Evolutionary conservation across 2,329 filamentous ascomycete species (phyloP), one percentile per base, ranked within the genome.

Genomic region (Acrocalymma vagum): DNA sequence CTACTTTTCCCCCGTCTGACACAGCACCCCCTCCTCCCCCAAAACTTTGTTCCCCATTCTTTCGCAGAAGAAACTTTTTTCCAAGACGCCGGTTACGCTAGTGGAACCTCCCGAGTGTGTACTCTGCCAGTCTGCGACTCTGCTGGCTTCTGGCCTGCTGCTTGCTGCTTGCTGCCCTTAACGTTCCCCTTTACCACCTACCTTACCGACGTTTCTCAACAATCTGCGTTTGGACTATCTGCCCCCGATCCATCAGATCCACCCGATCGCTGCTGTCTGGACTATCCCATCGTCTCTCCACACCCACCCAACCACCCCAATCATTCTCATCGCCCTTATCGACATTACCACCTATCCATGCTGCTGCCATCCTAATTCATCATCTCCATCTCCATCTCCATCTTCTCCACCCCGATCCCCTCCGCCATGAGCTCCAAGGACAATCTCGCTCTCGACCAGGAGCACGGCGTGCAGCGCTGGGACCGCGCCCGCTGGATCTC

Each of bases 401-500:
- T 25, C 30, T 23, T 13, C 25, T 28, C n/a, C 25, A 25, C 38
- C 24, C 41, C 29, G 35, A 25, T 35, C 16, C 16, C 29, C 17
- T 11, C 29, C 55, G 50, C 41, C 50, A 63, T 63, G 62, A 65
- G 60, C 48, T 53, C 60, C 46, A 63, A 60, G 44, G 60, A 65
- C 44, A 57, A 60, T 33, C 29, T 59, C 41, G 52, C 56, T 15
- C 45, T 62, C 42, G 64, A 65, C 46, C 60, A 63, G 11, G 55
- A 60, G 43, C 58, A 61, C 39, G 57, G 55, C 42, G 59, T 65
- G 34, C 50, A 51, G 44, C 63, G 65, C 48, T 68, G 65, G 65
- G 62, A 67, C 48, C 51, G 63, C 28, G 46, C 53, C 24, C 55
- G 60, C 45, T 68, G 65, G 65, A 63, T 68, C 40, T 60, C 58